These are phyloP conservation scores for Alternaria sp. DNA, from an alignment of 2,329 filamentous ascomycete genomes.

Conservation along the genomic window DNA sequence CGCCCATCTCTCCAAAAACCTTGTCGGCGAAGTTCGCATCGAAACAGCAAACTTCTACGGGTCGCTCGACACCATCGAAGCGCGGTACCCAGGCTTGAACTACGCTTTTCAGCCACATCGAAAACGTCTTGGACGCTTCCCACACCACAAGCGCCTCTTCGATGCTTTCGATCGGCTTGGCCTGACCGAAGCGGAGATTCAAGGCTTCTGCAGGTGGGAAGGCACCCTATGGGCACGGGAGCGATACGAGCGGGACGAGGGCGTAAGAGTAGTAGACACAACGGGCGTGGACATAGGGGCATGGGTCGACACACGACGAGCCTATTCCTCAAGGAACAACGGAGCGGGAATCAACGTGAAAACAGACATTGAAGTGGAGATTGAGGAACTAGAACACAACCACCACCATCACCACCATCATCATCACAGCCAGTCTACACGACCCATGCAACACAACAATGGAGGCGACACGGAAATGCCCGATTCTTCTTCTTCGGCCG, in stretches of 20 bases:
- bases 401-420: constrained; percentile 1
- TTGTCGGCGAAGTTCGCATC: constrained; percentile 79
- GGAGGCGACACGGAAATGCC: constrained; percentile 20
- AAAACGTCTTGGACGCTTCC: constrained; percentile 78
- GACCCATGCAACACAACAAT: neutral
- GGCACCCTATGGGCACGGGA: constrained; percentile 85
- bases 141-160: constrained; percentile 79
- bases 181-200: constrained; percentile 75
- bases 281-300: constrained; percentile 72
- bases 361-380: constrained; percentile 54
- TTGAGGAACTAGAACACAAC: constrained; percentile 37
- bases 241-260: constrained; percentile 78
- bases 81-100: constrained; percentile 82
- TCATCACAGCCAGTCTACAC: neutral
- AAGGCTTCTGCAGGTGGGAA: constrained; percentile 79
- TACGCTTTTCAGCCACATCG: constrained; percentile 77
- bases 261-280: constrained; percentile 73
- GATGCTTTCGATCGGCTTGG: constrained; percentile 75
- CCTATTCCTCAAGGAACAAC: constrained; percentile 5
- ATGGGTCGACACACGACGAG: constrained; percentile 59
- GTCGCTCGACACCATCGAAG: constrained; percentile 79
- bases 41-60: constrained; percentile 83
- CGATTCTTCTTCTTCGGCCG: constrained; percentile 7
- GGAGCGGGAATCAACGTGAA: constrained; percentile 50
- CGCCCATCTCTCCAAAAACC: constrained; percentile 71